A percentile compares a stretch with the other conserved stretches of the same genome.
Evolutionary conservation across 192 early-diverging fungal species (phyloP).

Genomic region (Spizellomyces punctatus): DNA sequence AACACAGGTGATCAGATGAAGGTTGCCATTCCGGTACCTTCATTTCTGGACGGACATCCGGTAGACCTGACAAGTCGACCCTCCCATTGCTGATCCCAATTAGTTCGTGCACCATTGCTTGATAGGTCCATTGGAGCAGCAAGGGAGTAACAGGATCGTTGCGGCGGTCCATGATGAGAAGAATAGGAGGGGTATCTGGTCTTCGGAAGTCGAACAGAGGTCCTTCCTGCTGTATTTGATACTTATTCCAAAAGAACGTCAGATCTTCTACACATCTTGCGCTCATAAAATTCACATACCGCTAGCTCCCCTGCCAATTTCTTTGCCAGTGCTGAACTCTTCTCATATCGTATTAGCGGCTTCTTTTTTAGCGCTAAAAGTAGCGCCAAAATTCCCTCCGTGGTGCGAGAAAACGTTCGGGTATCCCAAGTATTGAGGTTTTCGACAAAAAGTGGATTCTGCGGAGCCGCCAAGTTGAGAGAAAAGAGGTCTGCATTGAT

Average conservation of each 20-base stretch:
- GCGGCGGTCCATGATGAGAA: constrained; percentile 89
- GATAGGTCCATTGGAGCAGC: constrained; percentile 97
- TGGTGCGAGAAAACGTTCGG: constrained; percentile 70
- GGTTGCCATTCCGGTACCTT: constrained; percentile 53
- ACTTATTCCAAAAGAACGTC: constrained; percentile 46
- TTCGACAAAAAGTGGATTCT: constrained; percentile 72
- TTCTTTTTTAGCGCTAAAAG: constrained; percentile 89
- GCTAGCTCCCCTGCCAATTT: constrained; percentile 79
- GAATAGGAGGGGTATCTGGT: constrained; percentile 81
- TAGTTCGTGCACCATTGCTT: constrained; percentile 97
- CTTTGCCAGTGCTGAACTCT: constrained; percentile 77
- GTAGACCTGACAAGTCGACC: constrained; percentile 86
- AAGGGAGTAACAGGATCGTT: constrained; percentile 96
- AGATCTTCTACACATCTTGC: not conserved
- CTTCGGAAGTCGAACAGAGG: constrained; percentile 78
- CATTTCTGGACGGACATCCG: constrained; percentile 77
- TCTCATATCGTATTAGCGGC: constrained; percentile 88
- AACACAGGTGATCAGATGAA: not conserved
- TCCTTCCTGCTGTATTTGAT: constrained; percentile 73
- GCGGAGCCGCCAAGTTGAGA: constrained; percentile 65
- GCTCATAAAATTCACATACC: constrained; percentile 44
- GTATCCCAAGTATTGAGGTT: constrained; percentile 76
- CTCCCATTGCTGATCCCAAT: constrained; percentile 91
- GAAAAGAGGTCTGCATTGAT: constrained; percentile 83
- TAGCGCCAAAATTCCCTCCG: constrained; percentile 76